Percentiles rank a stretch among this genome's conserved stretches.
These are phyloP conservation scores for Pulveroboletus sp. DNA, from an alignment of 768 basidiomycete species.

Conservation along the genomic window DNA sequence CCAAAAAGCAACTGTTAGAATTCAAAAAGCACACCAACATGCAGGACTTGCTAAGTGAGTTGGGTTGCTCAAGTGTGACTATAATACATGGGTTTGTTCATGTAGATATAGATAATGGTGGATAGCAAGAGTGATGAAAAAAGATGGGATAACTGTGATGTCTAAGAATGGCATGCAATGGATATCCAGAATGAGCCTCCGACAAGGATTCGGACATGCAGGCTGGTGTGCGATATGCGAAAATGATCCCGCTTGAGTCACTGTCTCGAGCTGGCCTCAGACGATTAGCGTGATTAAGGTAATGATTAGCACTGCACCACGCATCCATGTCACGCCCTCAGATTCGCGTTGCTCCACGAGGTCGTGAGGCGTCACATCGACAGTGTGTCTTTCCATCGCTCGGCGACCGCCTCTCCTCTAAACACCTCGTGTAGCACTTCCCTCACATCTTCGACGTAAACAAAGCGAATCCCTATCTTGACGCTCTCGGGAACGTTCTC, in stretches of 20 bases:
- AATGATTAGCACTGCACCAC: neutral
- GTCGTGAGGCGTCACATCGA: slow-evolving; percentile 17
- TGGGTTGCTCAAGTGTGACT: neutral
- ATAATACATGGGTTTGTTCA: slow-evolving; percentile 1
- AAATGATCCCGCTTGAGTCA: neutral
- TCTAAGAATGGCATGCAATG: slow-evolving; percentile 10
- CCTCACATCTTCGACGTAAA: slow-evolving; percentile 90
- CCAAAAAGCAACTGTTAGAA: too few species aligned
- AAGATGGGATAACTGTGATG: neutral
- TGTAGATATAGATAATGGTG: slow-evolving; percentile 1
- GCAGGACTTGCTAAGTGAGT: too few species aligned
- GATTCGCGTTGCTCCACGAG: neutral
- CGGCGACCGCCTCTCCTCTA: slow-evolving; percentile 50
- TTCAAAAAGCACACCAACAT: too few species aligned
- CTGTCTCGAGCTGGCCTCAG: neutral
- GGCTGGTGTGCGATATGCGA: neutral
- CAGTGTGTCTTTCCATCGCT: slow-evolving; percentile 68
- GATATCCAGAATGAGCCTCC: neutral
- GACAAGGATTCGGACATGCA: too few species aligned
- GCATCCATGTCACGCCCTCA: neutral
- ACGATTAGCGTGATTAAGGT: slow-evolving; percentile 1
- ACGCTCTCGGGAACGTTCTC: slow-evolving; percentile 96
- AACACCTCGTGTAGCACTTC: slow-evolving; percentile 91
- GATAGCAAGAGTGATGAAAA: neutral
- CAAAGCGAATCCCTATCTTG: slow-evolving; percentile 90